Evolutionary conservation across 2,329 filamentous ascomycete species (phyloP).

Genomic region (Ceratocystis harringtonii): DNA sequence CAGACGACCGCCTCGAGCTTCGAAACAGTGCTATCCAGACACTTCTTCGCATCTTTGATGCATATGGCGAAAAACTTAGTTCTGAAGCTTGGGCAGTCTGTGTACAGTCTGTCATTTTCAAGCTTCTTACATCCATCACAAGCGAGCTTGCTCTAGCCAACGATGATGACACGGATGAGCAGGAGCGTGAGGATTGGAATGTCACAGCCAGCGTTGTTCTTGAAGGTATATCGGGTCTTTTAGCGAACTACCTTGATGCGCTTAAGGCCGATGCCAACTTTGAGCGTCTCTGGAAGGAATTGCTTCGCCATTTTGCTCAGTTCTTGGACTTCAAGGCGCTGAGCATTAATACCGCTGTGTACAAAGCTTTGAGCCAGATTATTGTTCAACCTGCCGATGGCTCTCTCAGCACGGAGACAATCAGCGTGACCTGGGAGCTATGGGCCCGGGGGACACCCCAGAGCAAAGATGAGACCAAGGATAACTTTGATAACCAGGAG

Average conservation of each 20-base stretch:
- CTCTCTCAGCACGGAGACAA: slow-evolving; percentile 35
- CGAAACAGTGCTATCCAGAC: slow-evolving; percentile 84
- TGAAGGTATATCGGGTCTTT: slow-evolving; percentile 54
- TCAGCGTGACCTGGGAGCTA: slow-evolving; percentile 51
- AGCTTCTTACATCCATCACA: slow-evolving; percentile 53
- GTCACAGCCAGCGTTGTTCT: slow-evolving; percentile 63
- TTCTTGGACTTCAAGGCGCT: slow-evolving; percentile 48
- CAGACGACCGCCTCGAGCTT: slow-evolving; percentile 57
- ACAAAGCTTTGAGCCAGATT: slow-evolving; percentile 50
- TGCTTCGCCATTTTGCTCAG: slow-evolving; percentile 53
- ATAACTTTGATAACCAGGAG: slow-evolving; percentile 52
- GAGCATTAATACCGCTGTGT: slow-evolving; percentile 57
- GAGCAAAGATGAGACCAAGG: slow-evolving; percentile 23
- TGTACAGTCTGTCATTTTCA: slow-evolving; percentile 66
- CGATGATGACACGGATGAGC: slow-evolving; percentile 24
- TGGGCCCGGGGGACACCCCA: slow-evolving; percentile 46
- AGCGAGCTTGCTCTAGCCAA: slow-evolving; percentile 16
- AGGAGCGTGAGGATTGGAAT: slow-evolving; percentile 45
- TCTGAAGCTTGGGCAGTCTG: slow-evolving; percentile 72
- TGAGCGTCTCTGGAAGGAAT: slow-evolving; percentile 56
- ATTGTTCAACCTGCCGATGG: slow-evolving; percentile 36
- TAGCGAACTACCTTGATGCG: slow-evolving; percentile 61
- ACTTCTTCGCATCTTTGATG: slow-evolving; percentile 78
- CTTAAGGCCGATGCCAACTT: slow-evolving; percentile 54
- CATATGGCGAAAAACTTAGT: slow-evolving; percentile 66